Base-by-base conservation (phyloP, 805 yeast genomes). In the Candida ficus region DNA sequence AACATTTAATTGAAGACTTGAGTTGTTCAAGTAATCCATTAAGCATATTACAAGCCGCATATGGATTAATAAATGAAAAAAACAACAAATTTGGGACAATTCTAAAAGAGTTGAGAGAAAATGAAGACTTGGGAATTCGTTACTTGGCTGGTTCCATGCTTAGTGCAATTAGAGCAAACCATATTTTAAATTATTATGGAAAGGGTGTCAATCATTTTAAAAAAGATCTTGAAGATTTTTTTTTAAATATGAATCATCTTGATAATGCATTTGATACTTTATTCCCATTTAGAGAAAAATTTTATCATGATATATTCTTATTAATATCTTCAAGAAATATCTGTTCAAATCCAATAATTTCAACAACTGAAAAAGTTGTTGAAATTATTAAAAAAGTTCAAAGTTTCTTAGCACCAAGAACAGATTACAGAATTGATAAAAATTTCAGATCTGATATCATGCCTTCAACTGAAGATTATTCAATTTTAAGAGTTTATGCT, bases 241-340 rank as follows among this genome's bases (percentile, higher is more conserved):
- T 37, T 19, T 22, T 43, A 6, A 26, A 39, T 1, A 4, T 49
- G 12, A 33, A 41, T 28, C 26, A 27, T 14, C 20, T 52, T 7
- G 59, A 54, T 33, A 29, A 44, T 18, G 51, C 49, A 12, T 53
- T 45, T 32, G 54, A 53, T 39, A 14, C 32, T 5, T 22, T 54
- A 7, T 19, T 47, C 4, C 48, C 49, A 12, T 45, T 30, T 27
- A 43, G 59, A 32, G 27, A 41, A 2, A 23, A 22, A 13, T 39
- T 39, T 16, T 39, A 29, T n/a, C 17, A 28, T 12, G 14, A 19
- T 14, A 31, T 29, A 12, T 35, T 35, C 13, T 8, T 9, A n/a
- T 27, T 18, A 14, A 35, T 26, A 5, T 26, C 18, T 13, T 18
- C 13, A 7, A 31, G 29, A 2, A 14, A 14, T 7, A 20, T 22